Percentiles rank a stretch among this genome's conserved stretches.
Evolutionary conservation across 495 filamentous ascomycete genomes (phyloP).

Genomic region (Stereocaulon alpinum): DNA sequence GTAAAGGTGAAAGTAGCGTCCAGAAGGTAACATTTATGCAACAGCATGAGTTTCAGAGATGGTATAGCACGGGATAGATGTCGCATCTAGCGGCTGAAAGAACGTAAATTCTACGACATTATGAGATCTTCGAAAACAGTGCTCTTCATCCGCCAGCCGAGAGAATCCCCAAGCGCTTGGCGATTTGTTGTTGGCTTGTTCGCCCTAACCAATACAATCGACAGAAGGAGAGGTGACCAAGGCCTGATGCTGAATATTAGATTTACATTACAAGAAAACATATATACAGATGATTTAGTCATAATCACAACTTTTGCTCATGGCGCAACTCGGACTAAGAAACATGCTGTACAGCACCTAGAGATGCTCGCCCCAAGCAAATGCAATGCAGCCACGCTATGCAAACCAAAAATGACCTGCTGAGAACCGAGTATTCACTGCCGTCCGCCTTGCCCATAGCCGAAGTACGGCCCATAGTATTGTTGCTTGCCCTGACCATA

Average conservation of each 20-base stretch:
- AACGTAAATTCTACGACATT: too few relatives aligned
- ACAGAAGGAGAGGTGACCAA: neutral
- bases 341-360: neutral
- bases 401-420: neutral
- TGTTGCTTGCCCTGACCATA: conserved; percentile 25
- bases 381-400: conserved; percentile 10
- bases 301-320: neutral
- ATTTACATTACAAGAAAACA: neutral
- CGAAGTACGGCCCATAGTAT: conserved; percentile 22
- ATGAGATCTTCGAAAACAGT: neutral
- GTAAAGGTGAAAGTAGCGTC: neutral
- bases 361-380: neutral
- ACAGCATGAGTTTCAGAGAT: neutral
- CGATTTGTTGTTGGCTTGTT: neutral
- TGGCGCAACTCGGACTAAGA: neutral
- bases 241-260: too few relatives aligned
- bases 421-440: neutral
- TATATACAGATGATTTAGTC: neutral
- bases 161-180: too few relatives aligned
- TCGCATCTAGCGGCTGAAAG: neutral
- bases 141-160: neutral
- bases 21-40: neutral
- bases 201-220: neutral
- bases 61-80: neutral
- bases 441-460: conserved; percentile 12